phyloP scores from a whole-genome alignment of 2,329 filamentous ascomycete genomes.

The Pseudovirgaria hyperparasitica region DNA sequence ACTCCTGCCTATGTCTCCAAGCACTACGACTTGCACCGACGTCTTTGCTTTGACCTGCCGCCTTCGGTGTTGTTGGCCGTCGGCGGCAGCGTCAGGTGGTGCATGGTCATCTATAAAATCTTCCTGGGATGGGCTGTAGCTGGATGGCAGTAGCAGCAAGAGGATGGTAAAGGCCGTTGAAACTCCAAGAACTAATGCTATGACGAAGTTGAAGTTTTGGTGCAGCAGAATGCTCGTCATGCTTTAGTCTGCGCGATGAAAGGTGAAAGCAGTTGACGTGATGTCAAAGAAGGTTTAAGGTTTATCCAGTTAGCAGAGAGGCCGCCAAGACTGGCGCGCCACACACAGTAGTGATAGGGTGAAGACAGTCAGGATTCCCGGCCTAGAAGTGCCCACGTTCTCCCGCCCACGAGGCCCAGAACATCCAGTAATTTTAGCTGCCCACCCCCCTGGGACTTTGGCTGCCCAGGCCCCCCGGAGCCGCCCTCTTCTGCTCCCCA shows the following conservation, averaged over 20 bases:
- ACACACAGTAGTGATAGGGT: no score
- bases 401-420: no score
- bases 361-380: no score
- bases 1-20: constrained; percentile 90
- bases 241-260: no score
- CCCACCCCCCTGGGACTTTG: no score
- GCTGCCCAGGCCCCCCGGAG: no score
- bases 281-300: constrained; percentile 4
- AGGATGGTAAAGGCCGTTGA: constrained; percentile 37
- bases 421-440: no score
- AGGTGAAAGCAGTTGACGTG: no score
- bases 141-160: constrained; percentile 39
- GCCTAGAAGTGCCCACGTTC: no score
- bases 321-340: constrained; percentile 5
- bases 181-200: constrained; percentile 27
- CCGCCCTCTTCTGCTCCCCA: no score
- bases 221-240: no score
- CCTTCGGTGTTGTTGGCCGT: background rate
- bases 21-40: constrained; percentile 70
- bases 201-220: constrained; percentile 20
- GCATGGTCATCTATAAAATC: constrained; percentile 11
- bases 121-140: constrained; percentile 32
- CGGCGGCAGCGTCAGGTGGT: constrained; percentile 4
- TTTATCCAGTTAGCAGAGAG: constrained; percentile 6
- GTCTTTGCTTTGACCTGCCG: constrained; percentile 21